phyloP scores from a whole-genome alignment of 305 asterid species.

The Fraxinus nigra region DNA sequence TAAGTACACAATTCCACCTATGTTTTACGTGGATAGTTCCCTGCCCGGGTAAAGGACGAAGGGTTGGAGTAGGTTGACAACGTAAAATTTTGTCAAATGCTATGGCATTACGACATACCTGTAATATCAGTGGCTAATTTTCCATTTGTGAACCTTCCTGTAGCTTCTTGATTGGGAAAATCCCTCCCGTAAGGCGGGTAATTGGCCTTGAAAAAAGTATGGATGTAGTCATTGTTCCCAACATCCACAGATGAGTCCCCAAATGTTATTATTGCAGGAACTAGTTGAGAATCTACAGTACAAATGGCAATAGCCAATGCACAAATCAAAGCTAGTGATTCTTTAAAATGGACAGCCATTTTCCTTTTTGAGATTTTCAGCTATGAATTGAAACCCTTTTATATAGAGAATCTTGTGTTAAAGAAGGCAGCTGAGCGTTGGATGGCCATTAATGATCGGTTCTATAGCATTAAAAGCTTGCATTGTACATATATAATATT shows the following conservation, averaged over 20 bases:
- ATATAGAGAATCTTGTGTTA: conserved; percentile 13
- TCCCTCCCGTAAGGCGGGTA: conserved; percentile 92
- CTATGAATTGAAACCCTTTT: background rate
- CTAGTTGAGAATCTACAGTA: conserved; percentile 54
- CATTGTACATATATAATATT: conserved; percentile 6
- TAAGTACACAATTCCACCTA: background rate
- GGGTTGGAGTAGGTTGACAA: background rate
- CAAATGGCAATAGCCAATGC: conserved; percentile 30
- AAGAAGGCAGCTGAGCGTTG: conserved; percentile 50
- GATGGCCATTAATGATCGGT: conserved; percentile 49
- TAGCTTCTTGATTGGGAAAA: conserved; percentile 52
- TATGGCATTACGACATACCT: conserved; percentile 32
- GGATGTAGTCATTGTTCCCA: conserved; percentile 75
- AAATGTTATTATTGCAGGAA: conserved; percentile 80
- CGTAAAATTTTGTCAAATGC: background rate
- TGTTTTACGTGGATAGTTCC: background rate
- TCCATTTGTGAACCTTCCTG: conserved; percentile 94
- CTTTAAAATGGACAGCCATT: background rate
- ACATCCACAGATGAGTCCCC: conserved; percentile 84
- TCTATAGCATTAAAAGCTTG: conserved; percentile 41
- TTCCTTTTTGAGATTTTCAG: background rate
- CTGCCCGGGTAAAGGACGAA: background rate
- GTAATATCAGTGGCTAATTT: conserved; percentile 87
- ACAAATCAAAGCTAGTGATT: conserved; percentile 24
- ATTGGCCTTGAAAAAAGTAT: conserved; percentile 67